These are phyloP conservation scores for Globisporangium cederbergense DNA, from an alignment of 352 stramenopile genomes.

Conservation along the genomic window DNA sequence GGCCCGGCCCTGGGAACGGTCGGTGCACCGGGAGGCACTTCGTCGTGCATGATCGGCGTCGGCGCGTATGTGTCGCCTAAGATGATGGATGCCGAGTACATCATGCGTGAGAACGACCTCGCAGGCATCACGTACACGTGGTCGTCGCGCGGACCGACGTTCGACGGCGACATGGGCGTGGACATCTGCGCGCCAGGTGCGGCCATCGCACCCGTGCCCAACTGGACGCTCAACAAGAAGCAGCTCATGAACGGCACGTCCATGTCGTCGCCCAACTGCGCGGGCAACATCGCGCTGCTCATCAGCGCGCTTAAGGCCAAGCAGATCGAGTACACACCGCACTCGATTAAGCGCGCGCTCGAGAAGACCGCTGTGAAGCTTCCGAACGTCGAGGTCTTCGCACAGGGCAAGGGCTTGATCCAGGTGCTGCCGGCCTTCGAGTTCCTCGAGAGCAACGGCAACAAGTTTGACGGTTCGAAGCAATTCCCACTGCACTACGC, in stretches of 20 bases:
- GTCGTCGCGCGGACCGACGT: conserved; percentile 89
- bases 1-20: conserved; percentile 94
- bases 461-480: conserved; percentile 59
- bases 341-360: conserved; percentile 85
- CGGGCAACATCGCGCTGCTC: conserved; percentile 91
- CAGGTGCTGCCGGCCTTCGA: conserved; percentile 78
- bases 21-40: conserved; percentile 89
- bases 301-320: conserved; percentile 88
- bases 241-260: conserved; percentile 97
- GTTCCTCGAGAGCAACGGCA: conserved; percentile 45
- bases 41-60: conserved; percentile 88
- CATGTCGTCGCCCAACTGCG: conserved; percentile 95
- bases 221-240: conserved; percentile 95
- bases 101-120: conserved; percentile 71
- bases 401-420: conserved; percentile 78
- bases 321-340: conserved; percentile 78
- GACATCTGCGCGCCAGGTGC: conserved; percentile 92
- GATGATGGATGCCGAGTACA: conserved; percentile 94
- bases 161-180: conserved; percentile 90
- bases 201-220: conserved; percentile 92
- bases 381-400: conserved; percentile 63
- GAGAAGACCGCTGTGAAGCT: conserved; percentile 79
- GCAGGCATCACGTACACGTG: conserved; percentile 87
- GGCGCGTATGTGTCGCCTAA: conserved; percentile 93
- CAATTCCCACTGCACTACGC: conserved; percentile 59